phyloP scores from a whole-genome alignment of 768 basidiomycete genomes.

The Russula virescens region DNA sequence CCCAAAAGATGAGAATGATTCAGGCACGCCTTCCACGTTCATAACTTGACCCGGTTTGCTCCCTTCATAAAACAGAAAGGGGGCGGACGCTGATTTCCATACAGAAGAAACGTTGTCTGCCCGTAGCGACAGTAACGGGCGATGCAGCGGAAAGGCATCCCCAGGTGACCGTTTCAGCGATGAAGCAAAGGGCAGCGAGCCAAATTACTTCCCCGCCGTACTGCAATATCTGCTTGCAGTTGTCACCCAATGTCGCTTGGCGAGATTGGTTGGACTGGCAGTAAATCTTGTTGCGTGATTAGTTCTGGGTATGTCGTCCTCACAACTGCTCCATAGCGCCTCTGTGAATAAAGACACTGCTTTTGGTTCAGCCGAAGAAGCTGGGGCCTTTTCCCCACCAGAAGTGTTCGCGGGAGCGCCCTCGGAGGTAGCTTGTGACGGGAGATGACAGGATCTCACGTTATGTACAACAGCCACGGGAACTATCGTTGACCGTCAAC shows the following conservation, averaged over 20 bases:
- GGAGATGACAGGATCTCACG: slow-evolving; percentile 8
- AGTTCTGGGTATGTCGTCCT: neutral
- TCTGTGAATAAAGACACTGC: neutral
- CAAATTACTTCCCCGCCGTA: slow-evolving; percentile 5
- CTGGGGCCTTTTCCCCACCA: neutral
- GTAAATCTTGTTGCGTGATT: no score
- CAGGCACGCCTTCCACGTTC: slow-evolving; percentile 22
- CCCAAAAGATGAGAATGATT: slow-evolving; percentile 17
- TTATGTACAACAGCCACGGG: slow-evolving; percentile 1
- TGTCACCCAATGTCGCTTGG: slow-evolving; percentile 7
- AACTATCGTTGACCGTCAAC: no score
- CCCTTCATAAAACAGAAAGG: neutral
- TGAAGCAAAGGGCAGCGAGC: slow-evolving; percentile 7
- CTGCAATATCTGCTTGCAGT: slow-evolving; percentile 3
- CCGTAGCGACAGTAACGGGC: neutral
- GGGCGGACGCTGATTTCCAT: neutral
- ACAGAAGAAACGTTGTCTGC: neutral
- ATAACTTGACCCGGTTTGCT: slow-evolving; percentile 6
- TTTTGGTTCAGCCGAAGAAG: neutral
- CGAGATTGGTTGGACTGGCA: neutral
- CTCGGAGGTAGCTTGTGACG: neutral
- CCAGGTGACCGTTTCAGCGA: slow-evolving; percentile 7
- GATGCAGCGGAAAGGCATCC: slow-evolving; percentile 2
- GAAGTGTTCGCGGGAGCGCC: slow-evolving; percentile 6
- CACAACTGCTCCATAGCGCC: neutral